phyloP scores from a whole-genome alignment of 2,329 filamentous ascomycete genomes.

The Periglandula ipomoeae region DNA sequence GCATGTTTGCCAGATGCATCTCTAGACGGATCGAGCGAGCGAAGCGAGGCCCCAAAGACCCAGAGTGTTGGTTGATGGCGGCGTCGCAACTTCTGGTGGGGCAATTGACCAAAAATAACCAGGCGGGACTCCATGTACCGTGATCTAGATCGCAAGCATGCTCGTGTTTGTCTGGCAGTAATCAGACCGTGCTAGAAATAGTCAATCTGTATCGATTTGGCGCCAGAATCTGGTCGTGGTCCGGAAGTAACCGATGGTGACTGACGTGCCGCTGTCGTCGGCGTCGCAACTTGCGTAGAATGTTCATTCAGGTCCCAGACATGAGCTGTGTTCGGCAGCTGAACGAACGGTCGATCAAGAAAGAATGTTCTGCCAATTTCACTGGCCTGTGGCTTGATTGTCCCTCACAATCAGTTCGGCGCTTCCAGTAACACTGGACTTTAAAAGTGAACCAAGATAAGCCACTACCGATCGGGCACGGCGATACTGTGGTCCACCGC shows the following conservation, averaged over 20 bases:
- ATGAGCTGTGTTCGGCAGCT: too few species aligned
- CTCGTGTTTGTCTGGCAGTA: too few species aligned
- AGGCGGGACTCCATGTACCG: neutral
- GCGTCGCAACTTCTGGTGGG: neutral
- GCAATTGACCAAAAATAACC: neutral
- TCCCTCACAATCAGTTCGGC: neutral
- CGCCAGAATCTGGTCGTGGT: too few species aligned
- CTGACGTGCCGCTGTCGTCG: neutral
- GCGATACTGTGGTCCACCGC: neutral
- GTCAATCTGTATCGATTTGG: too few species aligned
- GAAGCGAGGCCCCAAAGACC: too few species aligned
- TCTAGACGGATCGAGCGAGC: too few species aligned
- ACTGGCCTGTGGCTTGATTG: neutral
- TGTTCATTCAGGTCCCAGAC: neutral
- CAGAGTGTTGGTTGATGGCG: neutral
- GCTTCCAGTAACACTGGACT: neutral
- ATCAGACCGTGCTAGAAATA: too few species aligned
- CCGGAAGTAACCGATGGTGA: neutral
- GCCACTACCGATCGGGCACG: neutral
- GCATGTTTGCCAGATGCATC: neutral
- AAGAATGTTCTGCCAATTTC: neutral
- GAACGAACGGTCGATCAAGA: too few species aligned
- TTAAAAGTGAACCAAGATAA: neutral
- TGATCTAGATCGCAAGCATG: too few species aligned
- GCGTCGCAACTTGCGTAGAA: too few species aligned